phyloP scores from a whole-genome alignment of 441 rosid genomes.

The Populus hybrid region DNA sequence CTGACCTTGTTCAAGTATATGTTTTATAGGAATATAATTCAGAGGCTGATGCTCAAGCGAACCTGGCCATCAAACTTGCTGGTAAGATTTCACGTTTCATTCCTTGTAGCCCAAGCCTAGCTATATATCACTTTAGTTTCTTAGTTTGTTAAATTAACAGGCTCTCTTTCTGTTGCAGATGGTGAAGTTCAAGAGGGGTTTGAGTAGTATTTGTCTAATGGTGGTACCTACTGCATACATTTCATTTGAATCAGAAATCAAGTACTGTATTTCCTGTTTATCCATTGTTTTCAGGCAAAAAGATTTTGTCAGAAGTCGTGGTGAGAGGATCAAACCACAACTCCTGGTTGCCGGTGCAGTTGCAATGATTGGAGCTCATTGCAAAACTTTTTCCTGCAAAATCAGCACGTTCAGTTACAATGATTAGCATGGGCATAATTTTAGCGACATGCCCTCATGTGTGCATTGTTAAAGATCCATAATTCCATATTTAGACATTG shows the following conservation, averaged over 20 bases:
- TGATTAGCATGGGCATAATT: neutral
- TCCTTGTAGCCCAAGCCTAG: neutral
- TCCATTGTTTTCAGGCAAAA: neutral
- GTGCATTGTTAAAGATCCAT: neutral
- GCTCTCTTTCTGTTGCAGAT: too few species aligned
- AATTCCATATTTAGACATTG: neutral
- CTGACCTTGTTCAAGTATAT: slow-evolving; percentile 18
- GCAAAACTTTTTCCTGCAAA: neutral
- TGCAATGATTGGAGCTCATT: neutral
- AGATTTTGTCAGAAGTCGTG: neutral
- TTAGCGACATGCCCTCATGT: neutral
- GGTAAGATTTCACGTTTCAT: slow-evolving; percentile 43
- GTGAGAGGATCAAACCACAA: neutral
- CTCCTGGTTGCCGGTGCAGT: neutral
- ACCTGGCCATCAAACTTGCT: slow-evolving; percentile 56
- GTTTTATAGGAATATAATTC: slow-evolving; percentile 45
- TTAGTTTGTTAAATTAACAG: slow-evolving; percentile 11
- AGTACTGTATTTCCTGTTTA: neutral
- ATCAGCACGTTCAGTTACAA: neutral
- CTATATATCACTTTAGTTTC: neutral
- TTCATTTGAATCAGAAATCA: neutral
- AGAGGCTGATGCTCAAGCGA: slow-evolving; percentile 82
- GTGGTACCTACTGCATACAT: neutral
- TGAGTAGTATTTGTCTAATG: slow-evolving; percentile 9
- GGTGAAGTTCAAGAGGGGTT: slow-evolving; percentile 61